phyloP scores from a whole-genome alignment of 768 basidiomycete genomes.

The Psilocybe cyanescens region DNA sequence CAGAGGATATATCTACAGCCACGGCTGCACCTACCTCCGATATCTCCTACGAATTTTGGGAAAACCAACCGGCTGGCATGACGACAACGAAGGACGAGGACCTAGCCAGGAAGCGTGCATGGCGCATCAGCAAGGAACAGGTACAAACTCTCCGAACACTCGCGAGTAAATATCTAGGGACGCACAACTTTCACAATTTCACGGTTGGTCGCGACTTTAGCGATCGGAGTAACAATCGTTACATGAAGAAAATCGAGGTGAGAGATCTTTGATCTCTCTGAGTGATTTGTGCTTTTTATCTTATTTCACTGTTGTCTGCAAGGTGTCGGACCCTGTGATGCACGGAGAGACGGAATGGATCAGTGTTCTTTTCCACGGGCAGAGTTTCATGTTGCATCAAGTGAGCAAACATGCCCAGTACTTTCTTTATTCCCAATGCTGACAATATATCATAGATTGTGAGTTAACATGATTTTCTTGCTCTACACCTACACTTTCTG shows the following conservation, averaged over 20 bases:
- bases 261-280: background rate
- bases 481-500: background rate
- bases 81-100: constrained; percentile 50
- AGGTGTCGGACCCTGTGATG: constrained; percentile 87
- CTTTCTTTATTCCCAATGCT: background rate
- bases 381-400: constrained; percentile 99
- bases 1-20: constrained; percentile 1
- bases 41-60: constrained; percentile 68
- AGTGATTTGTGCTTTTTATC: too few species aligned
- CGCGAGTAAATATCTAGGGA: constrained; percentile 75
- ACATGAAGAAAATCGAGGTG: constrained; percentile 89
- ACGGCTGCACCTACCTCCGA: constrained; percentile 22
- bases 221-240: constrained; percentile 82
- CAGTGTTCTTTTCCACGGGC: constrained; percentile 90
- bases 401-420: constrained; percentile 45
- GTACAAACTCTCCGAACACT: constrained; percentile 59
- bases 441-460: constrained; percentile 48
- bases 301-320: background rate
- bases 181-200: constrained; percentile 98
- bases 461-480: constrained; percentile 18
- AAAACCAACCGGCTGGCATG: constrained; percentile 39
- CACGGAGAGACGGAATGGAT: constrained; percentile 96
- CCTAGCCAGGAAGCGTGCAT: constrained; percentile 66
- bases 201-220: constrained; percentile 86
- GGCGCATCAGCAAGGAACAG: constrained; percentile 62